Base-by-base conservation (phyloP, 2,329 filamentous ascomycete genomes). In the Chaetothyriales sp. region DNA sequence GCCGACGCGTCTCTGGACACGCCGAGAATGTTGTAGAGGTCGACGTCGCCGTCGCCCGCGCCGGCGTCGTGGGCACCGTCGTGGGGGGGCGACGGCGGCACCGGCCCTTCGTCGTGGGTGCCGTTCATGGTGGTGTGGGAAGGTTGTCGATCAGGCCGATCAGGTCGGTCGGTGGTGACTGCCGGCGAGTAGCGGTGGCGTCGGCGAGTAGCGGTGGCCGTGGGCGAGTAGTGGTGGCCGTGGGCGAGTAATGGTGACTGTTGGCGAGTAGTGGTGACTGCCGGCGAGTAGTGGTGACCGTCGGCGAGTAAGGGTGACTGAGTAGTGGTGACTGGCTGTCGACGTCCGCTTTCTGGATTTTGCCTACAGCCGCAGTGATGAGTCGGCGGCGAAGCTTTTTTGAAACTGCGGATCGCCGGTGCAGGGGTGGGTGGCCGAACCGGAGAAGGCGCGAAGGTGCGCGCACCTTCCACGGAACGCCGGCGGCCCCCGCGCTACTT, bases 1-100 rank as follows among this genome's bases (percentile, higher is more conserved):
- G 58, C 58, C 1, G 55, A 56, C 51, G 59, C 56, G 46, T 52
- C 73, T 66, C 77, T 84, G 49, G 82, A 74, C 62, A 97, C 78
- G 54, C 81, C 85, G 56, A 60, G 58, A 51, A 60, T 59, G 37
- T 53, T 56, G 50, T 61, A 61, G 51, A 61, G 59, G 46, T 61
- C 54, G 47, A 59, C 51, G 18, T 61, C 33, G 33, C 33, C 33
- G 33, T 40, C 33, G 33, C 33, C 33, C 15, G 33, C 33, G 15
- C 33, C 33, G 33, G 15, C 33, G 15, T 25, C 3, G 22, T 3
- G 3, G 22, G 22, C n/a, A n/a, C n/a, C 33, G 33, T 40, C 33
- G 15, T 25, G 22, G 22, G 22, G 3, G 22, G 22, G 22, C 22
- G 10, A 15, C 10, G 33, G 33, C 33, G 33, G 33, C 33, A 15